A percentile compares a stretch with the other conserved stretches of the same genome.
Evolutionary conservation across 352 stramenopile species (phyloP).

Genomic region (Phytophthora crassamura): DNA sequence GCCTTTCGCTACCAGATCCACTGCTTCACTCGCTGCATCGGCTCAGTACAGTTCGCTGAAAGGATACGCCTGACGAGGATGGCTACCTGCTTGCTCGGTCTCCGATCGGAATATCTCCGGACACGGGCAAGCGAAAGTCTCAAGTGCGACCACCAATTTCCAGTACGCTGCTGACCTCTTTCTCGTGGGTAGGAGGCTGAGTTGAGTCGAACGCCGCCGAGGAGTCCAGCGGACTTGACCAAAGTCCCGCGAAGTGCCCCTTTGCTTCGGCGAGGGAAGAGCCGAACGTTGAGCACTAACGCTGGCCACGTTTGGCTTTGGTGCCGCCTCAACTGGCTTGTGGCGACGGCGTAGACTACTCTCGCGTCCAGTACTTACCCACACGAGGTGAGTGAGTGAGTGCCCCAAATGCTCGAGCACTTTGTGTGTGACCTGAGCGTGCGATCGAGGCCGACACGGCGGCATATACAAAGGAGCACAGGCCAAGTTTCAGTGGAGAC

Average conservation of each 20-base stretch:
- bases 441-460: background rate
- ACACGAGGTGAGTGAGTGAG: background rate
- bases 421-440: conserved; percentile 3
- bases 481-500: conserved; percentile 27
- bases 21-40: too few species aligned
- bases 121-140: conserved; percentile 23
- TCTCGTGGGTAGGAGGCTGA: conserved; percentile 22
- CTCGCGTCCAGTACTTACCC: conserved; percentile 8
- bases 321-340: conserved; percentile 24
- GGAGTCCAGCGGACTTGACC: conserved; percentile 42
- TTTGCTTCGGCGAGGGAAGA: conserved; percentile 19
- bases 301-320: conserved; percentile 22
- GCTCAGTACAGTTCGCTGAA: conserved; percentile 4
- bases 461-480: conserved; percentile 7
- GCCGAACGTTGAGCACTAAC: conserved; percentile 35
- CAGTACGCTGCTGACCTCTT: conserved; percentile 24
- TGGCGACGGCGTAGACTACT: conserved; percentile 17
- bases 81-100: conserved; percentile 1
- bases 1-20: too few species aligned
- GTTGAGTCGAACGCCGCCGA: conserved; percentile 31
- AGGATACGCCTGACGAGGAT: background rate
- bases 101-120: conserved; percentile 11
- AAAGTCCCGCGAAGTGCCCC: conserved; percentile 12
- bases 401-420: background rate
- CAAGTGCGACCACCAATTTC: conserved; percentile 19